Percentiles rank a stretch among this genome's conserved stretches.
phyloP scores from a whole-genome alignment of 768 basidiomycete genomes.

The Lactarius quietus region DNA sequence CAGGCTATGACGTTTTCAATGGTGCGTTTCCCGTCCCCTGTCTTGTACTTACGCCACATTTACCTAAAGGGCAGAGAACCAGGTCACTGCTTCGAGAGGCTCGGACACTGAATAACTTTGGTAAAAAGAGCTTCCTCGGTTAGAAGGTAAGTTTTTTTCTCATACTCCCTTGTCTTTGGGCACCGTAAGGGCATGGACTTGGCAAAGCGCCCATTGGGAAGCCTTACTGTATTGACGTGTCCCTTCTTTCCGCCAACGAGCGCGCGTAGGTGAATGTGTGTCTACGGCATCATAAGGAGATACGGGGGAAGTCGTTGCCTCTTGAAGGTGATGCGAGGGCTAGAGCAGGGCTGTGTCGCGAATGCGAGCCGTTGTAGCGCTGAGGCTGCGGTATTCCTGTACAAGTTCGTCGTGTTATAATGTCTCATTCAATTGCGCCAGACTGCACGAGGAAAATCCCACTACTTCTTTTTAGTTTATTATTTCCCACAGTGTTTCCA shows the following conservation, averaged over 20 bases:
- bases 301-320: constrained; percentile 67
- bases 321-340: constrained; percentile 57
- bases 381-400: not conserved
- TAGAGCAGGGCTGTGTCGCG: constrained; percentile 60
- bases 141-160: constrained; percentile 64
- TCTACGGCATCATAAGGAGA: constrained; percentile 81
- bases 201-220: constrained; percentile 76
- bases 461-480: not conserved
- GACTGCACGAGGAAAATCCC: not conserved
- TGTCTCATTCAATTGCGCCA: too few relatives aligned
- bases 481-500: too few relatives aligned
- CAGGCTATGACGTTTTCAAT: constrained; percentile 94
- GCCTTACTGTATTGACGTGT: constrained; percentile 67
- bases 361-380: constrained; percentile 41
- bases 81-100: constrained; percentile 85
- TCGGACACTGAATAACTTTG: constrained; percentile 72
- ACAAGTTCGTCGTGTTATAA: not conserved
- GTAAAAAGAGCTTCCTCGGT: constrained; percentile 75
- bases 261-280: constrained; percentile 77
- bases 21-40: constrained; percentile 27
- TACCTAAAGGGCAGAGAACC: constrained; percentile 52
- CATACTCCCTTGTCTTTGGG: not conserved
- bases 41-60: not conserved
- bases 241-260: constrained; percentile 64
- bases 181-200: constrained; percentile 5